Evolutionary conservation across 495 filamentous ascomycete genomes (phyloP), one percentile per base, ranked within the genome.

Genomic region (Trichoderma reesei): DNA sequence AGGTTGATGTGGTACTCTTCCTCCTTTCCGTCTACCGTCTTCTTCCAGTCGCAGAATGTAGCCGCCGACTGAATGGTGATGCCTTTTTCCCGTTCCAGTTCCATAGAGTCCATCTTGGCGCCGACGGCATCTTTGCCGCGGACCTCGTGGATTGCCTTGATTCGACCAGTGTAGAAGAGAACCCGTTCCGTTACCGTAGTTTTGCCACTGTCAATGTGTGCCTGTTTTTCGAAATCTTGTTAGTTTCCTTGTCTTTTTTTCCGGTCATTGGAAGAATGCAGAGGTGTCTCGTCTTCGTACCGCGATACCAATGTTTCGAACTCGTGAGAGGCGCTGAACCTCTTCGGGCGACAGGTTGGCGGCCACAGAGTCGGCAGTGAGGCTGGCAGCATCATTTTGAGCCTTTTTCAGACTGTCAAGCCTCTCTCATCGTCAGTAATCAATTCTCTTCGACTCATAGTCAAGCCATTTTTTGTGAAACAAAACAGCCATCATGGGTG

Each of bases 21-120:
- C 8, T 97, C 89, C 69, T 88, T 80, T 42, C 89, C 85, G 68
- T 90, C 76, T 66, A 86, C 80, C 59, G 78, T 74, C 82, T 96
- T 98, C 64, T 89, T 75, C 95, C 95, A 99, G 77, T 99, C 92
- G 77, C 92, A 96, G 74, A 96, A 99, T 2, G 94, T 98, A 31
- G 94, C 94, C 46, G 94, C 94, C 63, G 92, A 96, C 78, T 98
- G 93, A 67, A 98, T 98, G 64, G 94, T 98, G 73, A 98, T 98
- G 72, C 94, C 94, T 81, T 97, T 94, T 72, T 98, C 94, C 72
- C 94, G 83, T 76, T 99, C 95, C 67, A 99, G 78, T 60, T 98
- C 95, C 63, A 99, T 99, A 9, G 92, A 96, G 81, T 99, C 95
- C 95, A 99, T 99, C 79, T 99, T 99, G 59, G 95, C 95, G 68